Evolutionary conservation across 164 flowering plant species (phyloP).

Genomic region (Euptelea pleiosperma): DNA sequence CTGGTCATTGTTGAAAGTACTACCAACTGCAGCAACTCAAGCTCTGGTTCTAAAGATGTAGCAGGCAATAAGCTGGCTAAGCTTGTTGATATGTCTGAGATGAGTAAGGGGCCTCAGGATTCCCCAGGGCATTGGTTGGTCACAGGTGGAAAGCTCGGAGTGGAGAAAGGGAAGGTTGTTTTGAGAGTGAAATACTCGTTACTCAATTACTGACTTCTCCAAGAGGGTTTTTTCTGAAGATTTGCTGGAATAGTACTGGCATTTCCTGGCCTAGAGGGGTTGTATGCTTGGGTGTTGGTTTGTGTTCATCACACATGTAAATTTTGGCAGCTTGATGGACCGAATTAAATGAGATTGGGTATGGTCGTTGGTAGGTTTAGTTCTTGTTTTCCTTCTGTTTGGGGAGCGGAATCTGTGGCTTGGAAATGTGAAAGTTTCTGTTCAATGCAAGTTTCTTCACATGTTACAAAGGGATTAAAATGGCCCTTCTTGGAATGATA

Average conservation of each 20-base stretch:
- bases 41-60: slow-evolving; percentile 32
- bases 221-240: slow-evolving; percentile 1
- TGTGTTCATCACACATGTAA: slow-evolving; percentile 24
- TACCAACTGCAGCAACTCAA: slow-evolving; percentile 28
- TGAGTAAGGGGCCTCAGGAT: slow-evolving; percentile 74
- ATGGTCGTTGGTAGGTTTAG: slow-evolving; percentile 9
- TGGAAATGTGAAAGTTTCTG: too few relatives aligned
- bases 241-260: slow-evolving; percentile 8
- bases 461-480: too few relatives aligned
- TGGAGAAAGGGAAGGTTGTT: slow-evolving; percentile 73
- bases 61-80: slow-evolving; percentile 54
- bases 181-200: slow-evolving; percentile 77
- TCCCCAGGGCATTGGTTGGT: slow-evolving; percentile 91
- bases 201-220: slow-evolving; percentile 50
- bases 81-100: slow-evolving; percentile 60
- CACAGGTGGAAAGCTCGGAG: slow-evolving; percentile 84
- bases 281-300: slow-evolving; percentile 8
- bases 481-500: too few relatives aligned
- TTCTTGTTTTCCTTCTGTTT: background rate
- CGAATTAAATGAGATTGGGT: slow-evolving; percentile 7
- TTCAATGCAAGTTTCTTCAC: too few relatives aligned
- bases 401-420: too few relatives aligned
- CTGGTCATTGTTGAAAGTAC: slow-evolving; percentile 2
- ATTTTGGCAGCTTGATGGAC: slow-evolving; percentile 13
- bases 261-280: slow-evolving; percentile 2